phyloP scores from a whole-genome alignment of 768 basidiomycete species.

The Boletellus ananas region DNA sequence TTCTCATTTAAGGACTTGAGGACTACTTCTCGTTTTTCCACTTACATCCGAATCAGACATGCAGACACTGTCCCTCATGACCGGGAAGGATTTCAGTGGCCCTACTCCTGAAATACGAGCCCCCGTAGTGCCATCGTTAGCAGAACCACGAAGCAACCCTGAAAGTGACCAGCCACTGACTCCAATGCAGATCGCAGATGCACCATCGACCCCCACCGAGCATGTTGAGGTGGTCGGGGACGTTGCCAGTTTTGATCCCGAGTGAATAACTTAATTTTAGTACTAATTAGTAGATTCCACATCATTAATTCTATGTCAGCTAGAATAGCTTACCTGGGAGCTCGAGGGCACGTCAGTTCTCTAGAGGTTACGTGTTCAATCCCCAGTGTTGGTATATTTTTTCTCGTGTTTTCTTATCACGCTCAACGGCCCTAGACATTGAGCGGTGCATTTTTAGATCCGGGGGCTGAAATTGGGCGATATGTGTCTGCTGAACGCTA shows the following conservation, averaged over 20 bases:
- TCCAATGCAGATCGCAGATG: conserved; percentile 21
- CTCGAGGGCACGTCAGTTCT: conserved; percentile 42
- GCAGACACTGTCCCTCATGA: conserved; percentile 69
- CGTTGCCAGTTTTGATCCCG: conserved; percentile 22
- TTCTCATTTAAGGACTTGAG: background rate
- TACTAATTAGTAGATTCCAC: background rate
- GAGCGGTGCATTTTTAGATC: no score
- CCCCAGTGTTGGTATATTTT: conserved; percentile 48
- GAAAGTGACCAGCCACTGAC: background rate
- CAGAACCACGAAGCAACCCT: conserved; percentile 16
- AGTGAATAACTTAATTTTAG: conserved; percentile 8
- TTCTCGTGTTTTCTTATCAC: conserved; percentile 4
- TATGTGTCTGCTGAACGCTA: no score
- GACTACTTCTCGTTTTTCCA: background rate
- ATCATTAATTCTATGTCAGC: conserved; percentile 19
- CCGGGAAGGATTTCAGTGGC: conserved; percentile 82
- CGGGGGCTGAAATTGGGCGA: no score
- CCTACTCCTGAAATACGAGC: conserved; percentile 67
- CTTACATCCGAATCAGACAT: conserved; percentile 48
- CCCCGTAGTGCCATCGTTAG: conserved; percentile 33
- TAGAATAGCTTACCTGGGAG: conserved; percentile 74
- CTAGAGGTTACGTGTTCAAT: conserved; percentile 57
- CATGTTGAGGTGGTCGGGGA: conserved; percentile 29
- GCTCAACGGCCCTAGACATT: background rate
- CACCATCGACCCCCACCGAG: conserved; percentile 34